Evolutionary conservation across 1,284 basidiomycete species (phyloP).

Genomic region (Cerrena zonata): DNA sequence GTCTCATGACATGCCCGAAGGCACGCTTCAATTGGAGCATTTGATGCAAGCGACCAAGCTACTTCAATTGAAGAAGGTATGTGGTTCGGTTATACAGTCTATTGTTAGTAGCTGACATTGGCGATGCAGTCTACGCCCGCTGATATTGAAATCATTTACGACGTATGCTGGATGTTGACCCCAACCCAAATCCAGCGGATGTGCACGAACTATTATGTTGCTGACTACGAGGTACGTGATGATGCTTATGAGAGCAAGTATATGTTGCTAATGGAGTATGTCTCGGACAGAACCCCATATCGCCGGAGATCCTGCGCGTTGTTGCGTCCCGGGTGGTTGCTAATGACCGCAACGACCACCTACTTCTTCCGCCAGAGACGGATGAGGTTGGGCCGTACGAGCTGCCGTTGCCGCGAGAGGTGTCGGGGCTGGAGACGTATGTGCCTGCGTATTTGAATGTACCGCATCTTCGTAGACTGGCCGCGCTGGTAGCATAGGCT

Average conservation of each 20-base stretch:
- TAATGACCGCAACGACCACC: constrained; percentile 91
- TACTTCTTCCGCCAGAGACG: constrained; percentile 88
- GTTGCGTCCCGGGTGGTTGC: constrained; percentile 90
- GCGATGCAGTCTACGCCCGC: constrained; percentile 71
- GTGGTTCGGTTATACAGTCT: constrained; percentile 13
- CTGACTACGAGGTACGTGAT: constrained; percentile 82
- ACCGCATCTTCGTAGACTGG: constrained; percentile 74
- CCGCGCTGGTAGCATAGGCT: constrained; percentile 69
- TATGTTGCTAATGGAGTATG: background rate
- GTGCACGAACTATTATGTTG: constrained; percentile 97
- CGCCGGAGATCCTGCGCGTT: constrained; percentile 92
- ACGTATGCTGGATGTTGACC: constrained; percentile 99
- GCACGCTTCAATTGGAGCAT: constrained; percentile 94
- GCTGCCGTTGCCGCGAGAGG: constrained; percentile 79
- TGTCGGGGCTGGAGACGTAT: constrained; percentile 83
- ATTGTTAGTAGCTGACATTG: constrained; percentile 5
- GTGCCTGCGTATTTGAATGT: constrained; percentile 83
- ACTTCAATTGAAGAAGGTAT: constrained; percentile 94
- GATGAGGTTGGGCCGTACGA: constrained; percentile 94
- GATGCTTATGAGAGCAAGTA: background rate
- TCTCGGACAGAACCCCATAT: constrained; percentile 77
- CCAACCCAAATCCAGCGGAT: constrained; percentile 99
- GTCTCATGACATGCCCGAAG: constrained; percentile 98
- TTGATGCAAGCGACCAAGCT: constrained; percentile 99
- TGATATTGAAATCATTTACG: constrained; percentile 97